Evolutionary conservation across 2,329 filamentous ascomycete genomes (phyloP).

Genomic region (Kalmusia sp.): DNA sequence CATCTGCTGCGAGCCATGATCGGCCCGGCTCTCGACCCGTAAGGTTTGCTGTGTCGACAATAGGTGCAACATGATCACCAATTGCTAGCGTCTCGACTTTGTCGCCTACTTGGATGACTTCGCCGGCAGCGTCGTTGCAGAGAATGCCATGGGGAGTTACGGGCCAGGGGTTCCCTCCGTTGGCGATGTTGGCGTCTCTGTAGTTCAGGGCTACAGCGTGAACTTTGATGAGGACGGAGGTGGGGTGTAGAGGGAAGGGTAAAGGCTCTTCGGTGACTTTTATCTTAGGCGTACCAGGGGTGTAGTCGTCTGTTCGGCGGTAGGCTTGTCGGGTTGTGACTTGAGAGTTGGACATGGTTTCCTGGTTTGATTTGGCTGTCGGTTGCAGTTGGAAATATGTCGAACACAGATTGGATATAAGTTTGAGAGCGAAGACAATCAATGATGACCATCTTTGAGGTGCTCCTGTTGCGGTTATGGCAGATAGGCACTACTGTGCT

Average conservation of each 20-base stretch:
- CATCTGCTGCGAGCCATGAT: constrained; percentile 9
- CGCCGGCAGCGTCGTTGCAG: constrained; percentile 22
- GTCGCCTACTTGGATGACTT: constrained; percentile 17
- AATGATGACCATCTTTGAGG: too few relatives aligned
- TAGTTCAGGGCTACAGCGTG: constrained; percentile 26
- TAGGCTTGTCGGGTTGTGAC: constrained; percentile 10
- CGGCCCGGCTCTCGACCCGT: constrained; percentile 2
- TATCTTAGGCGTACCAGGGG: constrained; percentile 7
- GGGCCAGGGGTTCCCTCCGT: constrained; percentile 12
- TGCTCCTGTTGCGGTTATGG: too few relatives aligned
- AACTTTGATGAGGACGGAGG: constrained; percentile 18
- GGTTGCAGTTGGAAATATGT: neutral
- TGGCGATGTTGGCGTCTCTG: constrained; percentile 20
- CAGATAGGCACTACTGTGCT: too few relatives aligned
- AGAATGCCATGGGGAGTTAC: constrained; percentile 18
- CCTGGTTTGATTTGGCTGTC: neutral
- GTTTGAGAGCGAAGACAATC: too few relatives aligned
- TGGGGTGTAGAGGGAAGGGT: constrained; percentile 3
- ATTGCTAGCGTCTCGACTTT: constrained; percentile 12
- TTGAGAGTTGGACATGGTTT: constrained; percentile 1
- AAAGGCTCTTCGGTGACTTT: constrained; percentile 11
- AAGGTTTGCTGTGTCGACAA: constrained; percentile 1
- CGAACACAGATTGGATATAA: too few relatives aligned
- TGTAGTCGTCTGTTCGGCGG: constrained; percentile 11
- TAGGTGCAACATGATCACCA: constrained; percentile 23